Base-by-base conservation (phyloP, 1,284 basidiomycete species). In the Ganoderma resinaceum region DNA sequence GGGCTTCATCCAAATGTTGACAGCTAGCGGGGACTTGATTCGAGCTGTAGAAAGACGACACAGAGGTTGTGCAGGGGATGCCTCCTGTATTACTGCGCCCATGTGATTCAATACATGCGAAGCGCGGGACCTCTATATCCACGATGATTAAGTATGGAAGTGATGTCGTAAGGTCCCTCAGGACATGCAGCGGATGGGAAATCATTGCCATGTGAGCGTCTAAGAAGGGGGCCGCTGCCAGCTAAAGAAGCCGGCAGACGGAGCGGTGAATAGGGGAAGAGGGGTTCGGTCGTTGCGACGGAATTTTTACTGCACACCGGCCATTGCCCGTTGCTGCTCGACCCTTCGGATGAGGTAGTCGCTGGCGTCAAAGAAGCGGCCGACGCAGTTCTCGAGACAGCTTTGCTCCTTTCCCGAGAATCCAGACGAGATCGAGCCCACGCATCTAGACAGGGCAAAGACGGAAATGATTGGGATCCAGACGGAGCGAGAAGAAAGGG, bases 321-420 rank as follows among this genome's bases (percentile, higher is more conserved):
- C 65, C 42, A 62, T 53, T 31, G 65, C 75, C 83, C 85, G 82
- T 67, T 84, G 87, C 68, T 85, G 80, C 79, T 97, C 92, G 66
- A 99, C 88, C 78, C 91, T 89, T 77, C 90, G 90, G 72, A 98
- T 91, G 82, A 97, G 88, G 82, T 88, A 95, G 62, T 96, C 81
- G 75, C 92, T 95, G n/a, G 94, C 91, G 82, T 99, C 97, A 74
- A 98, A 85, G 85, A 98, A 99, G 67, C 97, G 87, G 73, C 96
- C 95, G 59, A 98, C 96, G 77, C 96, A 98, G 82, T 97, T 97
- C 69, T 88, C 85, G 59, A 99, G 86, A 79, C 97, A 99, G 64
- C 85, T 85, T 75, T 93, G 91, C 82, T 99, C 97, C 58, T 88
- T 85, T 68, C 93, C 86, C 42, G 94, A 93, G 82, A 99, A 98